Evolutionary conservation across 805 yeast species (phyloP).

Genomic region (Lachancea waltii): DNA sequence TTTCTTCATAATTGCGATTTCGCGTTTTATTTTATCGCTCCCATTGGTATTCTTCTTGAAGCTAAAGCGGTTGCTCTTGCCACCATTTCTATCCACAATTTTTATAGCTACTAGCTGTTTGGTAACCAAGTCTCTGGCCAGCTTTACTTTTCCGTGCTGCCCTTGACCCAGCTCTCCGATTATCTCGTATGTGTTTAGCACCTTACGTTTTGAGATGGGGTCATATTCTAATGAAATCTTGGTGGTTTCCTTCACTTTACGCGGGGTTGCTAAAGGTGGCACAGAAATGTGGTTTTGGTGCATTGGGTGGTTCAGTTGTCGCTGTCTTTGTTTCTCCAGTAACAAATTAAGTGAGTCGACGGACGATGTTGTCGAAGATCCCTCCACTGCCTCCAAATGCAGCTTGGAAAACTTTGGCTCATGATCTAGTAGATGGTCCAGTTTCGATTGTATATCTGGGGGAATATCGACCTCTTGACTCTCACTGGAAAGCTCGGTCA

Average conservation of each 20-base stretch:
- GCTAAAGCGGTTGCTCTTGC: slow-evolving; percentile 25
- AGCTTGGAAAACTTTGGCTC: slow-evolving; percentile 4
- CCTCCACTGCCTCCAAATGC: slow-evolving; percentile 6
- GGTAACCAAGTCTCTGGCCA: slow-evolving; percentile 67
- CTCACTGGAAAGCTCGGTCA: slow-evolving; percentile 3
- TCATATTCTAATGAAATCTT: slow-evolving; percentile 79
- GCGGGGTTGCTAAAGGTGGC: slow-evolving; percentile 12
- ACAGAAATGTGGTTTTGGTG: slow-evolving; percentile 34
- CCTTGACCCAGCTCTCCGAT: slow-evolving; percentile 85
- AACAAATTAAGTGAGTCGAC: slow-evolving; percentile 35
- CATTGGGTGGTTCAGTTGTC: slow-evolving; percentile 38
- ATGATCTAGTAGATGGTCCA: slow-evolving; percentile 9
- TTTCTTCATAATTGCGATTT: slow-evolving; percentile 88
- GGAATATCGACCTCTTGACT: slow-evolving; percentile 28
- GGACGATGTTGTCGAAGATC: slow-evolving; percentile 27
- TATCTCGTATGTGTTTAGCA: slow-evolving; percentile 85
- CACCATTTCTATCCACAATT: slow-evolving; percentile 69
- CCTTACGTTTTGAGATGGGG: slow-evolving; percentile 74
- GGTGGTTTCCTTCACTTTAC: slow-evolving; percentile 73
- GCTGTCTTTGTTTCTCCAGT: slow-evolving; percentile 36
- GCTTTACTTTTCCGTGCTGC: slow-evolving; percentile 97
- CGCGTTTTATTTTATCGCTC: slow-evolving; percentile 74
- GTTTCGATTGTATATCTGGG: slow-evolving; percentile 19
- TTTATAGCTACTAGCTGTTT: slow-evolving; percentile 82
- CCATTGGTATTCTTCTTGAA: slow-evolving; percentile 42